These are phyloP conservation scores for Xylariaceae sp. DNA, from an alignment of 2,329 filamentous ascomycete genomes.

Conservation along the genomic window DNA sequence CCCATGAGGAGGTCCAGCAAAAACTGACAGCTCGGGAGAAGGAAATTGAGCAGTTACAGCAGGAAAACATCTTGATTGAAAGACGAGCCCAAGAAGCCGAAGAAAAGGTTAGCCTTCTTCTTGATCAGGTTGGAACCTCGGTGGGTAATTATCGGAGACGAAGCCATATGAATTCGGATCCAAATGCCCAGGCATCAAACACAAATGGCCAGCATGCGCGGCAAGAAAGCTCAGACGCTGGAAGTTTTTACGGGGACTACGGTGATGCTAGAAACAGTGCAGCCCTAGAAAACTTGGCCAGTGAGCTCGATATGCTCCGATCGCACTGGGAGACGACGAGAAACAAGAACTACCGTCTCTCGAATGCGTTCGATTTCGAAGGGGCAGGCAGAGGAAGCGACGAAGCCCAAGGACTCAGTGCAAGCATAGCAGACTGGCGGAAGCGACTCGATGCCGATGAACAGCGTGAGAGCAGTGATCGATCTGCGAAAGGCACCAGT, in stretches of 20 bases:
- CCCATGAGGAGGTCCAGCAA: slow-evolving; percentile 48
- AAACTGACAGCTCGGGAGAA: slow-evolving; percentile 56
- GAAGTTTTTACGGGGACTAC: slow-evolving; percentile 57
- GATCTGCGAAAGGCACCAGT: slow-evolving; percentile 19
- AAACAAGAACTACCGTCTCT: slow-evolving; percentile 89
- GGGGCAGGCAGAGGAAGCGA: slow-evolving; percentile 40
- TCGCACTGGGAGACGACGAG: slow-evolving; percentile 93
- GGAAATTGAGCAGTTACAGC: slow-evolving; percentile 75
- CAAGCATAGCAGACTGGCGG: slow-evolving; percentile 73
- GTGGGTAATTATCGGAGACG: slow-evolving; percentile 91
- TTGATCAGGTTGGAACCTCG: slow-evolving; percentile 90
- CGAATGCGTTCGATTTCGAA: slow-evolving; percentile 85
- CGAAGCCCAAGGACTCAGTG: slow-evolving; percentile 50
- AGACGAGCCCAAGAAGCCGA: slow-evolving; percentile 84
- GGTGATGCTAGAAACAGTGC: slow-evolving; percentile 53
- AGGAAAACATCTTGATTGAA: slow-evolving; percentile 77
- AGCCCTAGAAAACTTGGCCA: slow-evolving; percentile 85
- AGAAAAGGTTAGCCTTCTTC: slow-evolving; percentile 82
- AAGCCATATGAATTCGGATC: slow-evolving; percentile 53
- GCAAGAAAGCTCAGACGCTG: slow-evolving; percentile 54
- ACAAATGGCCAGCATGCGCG: slow-evolving; percentile 34
- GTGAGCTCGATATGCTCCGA: slow-evolving; percentile 83
- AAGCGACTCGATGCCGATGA: slow-evolving; percentile 65
- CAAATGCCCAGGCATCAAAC: slow-evolving; percentile 34
- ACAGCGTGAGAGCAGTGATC: slow-evolving; percentile 19